Evolutionary conservation across 805 yeast genomes (phyloP), one percentile per base, ranked within the genome.

Genomic region (Candida caryicola): DNA sequence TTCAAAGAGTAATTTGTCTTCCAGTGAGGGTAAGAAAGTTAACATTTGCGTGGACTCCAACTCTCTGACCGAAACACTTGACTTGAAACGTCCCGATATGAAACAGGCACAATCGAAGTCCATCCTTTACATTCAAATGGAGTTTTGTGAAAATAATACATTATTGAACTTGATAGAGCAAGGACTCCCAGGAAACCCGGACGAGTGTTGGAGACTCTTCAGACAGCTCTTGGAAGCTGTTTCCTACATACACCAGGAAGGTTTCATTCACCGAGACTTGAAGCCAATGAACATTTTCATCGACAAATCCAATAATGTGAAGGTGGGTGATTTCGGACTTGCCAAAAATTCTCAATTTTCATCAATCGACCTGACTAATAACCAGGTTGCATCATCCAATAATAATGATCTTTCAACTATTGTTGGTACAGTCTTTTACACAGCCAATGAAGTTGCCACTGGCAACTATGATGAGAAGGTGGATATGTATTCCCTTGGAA

Each of bases 241-340:
- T 31, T 79, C 84, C 10, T 93, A 91, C 55, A 90, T 93, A 33
- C 99, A 93, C 55, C 74, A 88, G 0, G 95, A 87, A 56, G 96
- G 97, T 1, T 89, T 91, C 34, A 90, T 93, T 45, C 99, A 93
- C 62, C 73, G 99, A 41, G 99, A 93, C 57, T 71, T 93, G 50
- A 93, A 93, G 58, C 98, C 99, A 1, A 85, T 86, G 75, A 93
- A 93, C 57, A 87, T 93, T 56, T 93, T 93, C 67, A 89, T 93
- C 50, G 99, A 93, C 60, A 85, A 84, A 47, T 77, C 85, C 1
- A 81, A 85, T 49, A 89, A 91, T 54, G 81, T 93, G 41, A 93
- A 93, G 57, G 83, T 93, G 29, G 99, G 99, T 53, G 99, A 93
- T 57, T 93, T 93, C 62, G 99, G 99, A 0, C 73, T 93, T 41